Base-by-base conservation (phyloP, 768 basidiomycete genomes). In the Baorangia bicolor region DNA sequence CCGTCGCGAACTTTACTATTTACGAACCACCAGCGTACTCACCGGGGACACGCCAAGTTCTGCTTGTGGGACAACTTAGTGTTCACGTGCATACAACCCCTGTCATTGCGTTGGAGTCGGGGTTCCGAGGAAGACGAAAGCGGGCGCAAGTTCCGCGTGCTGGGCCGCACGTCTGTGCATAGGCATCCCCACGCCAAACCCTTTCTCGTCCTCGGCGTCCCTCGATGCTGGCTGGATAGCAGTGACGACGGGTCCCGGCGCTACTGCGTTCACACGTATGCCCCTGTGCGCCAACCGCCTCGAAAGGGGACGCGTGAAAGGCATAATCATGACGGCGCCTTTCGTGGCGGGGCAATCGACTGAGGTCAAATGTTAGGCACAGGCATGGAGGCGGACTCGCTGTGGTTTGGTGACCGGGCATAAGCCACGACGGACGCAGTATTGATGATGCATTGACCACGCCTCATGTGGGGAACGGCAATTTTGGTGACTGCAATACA, bases 371-470 rank as follows among this genome's bases (percentile, higher is more conserved):
- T 6, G 12, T 40, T 9, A 45, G 42, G 63, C 62, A 25, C 55
- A 61, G 45, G 57, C 60, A 2, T 59, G 59, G 7, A 27, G 20
- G 31, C 23, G 20, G 18, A 38, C 62, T 18, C 59, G 69, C 72
- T 59, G 28, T 74, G 74, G 53, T 72, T 75, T 67, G 52, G 50
- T 23, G 59, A 20, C 9, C 59, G 57, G 5, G 61, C 53, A 27
- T 80, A 81, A 14, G 79, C 80, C 0, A 82, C 82, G 28, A 86
- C 84, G 6, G 78, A 80, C 5, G 83, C 78, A 10, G 33, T 6
- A 83, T 85, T 84, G 75, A 87, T 81, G 65, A 87, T 85, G 30
- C 74, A 73, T 3, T 77, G 70, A 2, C 86, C 84, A 39, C 81
- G 78, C 60, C 81, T 80, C 70, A 85, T 74, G 67, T 86, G 79